Base-by-base conservation (phyloP, 2,329 filamentous ascomycete species). In the Neonectria sp. region DNA sequence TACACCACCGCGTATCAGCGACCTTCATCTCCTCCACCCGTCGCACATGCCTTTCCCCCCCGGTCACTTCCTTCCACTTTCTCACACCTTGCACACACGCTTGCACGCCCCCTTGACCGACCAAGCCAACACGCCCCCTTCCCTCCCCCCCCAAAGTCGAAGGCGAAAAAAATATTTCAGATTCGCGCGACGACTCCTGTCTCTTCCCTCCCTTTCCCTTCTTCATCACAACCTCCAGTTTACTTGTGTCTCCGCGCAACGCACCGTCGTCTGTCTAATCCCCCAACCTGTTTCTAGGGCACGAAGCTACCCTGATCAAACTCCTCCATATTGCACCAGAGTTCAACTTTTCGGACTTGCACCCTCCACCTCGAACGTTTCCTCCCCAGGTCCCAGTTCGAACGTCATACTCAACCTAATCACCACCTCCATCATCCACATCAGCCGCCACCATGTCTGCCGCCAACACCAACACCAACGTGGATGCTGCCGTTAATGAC, bases 241-340 rank as follows among this genome's bases (percentile, higher is more conserved):
- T 79, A 82, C 76, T 78, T 82, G 82, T 83, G 81, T 83, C 79
- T 82, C 81, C 82, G 82, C 81, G 81, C 82, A 83, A 83, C 82
- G 82, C 82, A 82, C 78, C 80, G 82, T 73, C 82, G 82, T 83
- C 81, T 83, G 82, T 83, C 82, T 79, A 79, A 76, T 76, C 72
- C 74, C 37, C 73, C 76, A 81, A 79, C 75, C 75, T 74, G 79
- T 83, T 83, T 91, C 92, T 95, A 95, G 93, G 93, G 93, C 93
- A 94, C 92, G 84, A 89, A 95, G 93, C 93, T 93, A 95, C 93
- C 93, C 93, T 95, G 86, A 83, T 82, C 77, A 79, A 81, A 76
- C 77, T 76, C 78, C 79, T 79, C 79, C 79, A 89, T 86, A 88
- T 90, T 91, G 88, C 89, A 88, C 88, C 91, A 92, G 91, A 93